These are phyloP conservation scores for Endotrypanum monterogeii DNA, from an alignment of 208 protist genomes.

Conservation along the genomic window DNA sequence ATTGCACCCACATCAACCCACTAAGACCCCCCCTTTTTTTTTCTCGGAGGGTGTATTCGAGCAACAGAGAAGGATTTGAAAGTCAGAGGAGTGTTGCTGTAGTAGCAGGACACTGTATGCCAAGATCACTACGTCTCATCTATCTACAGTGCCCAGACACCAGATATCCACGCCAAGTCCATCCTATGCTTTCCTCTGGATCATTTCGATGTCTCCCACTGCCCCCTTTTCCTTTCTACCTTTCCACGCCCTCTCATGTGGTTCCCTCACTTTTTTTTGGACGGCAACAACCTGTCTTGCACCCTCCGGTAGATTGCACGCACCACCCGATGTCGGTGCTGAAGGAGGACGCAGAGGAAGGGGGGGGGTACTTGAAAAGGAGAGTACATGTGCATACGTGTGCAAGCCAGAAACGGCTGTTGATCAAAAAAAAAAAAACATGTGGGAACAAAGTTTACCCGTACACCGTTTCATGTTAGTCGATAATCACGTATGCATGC, in stretches of 20 bases:
- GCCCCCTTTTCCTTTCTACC: not conserved
- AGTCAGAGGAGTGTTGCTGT: not conserved
- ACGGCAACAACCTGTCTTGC: not conserved
- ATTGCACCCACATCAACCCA: no score
- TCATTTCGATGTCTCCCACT: not conserved
- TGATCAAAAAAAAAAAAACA: not conserved
- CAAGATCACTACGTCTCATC: no score
- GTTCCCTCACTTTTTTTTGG: not conserved
- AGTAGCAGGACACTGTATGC: not conserved
- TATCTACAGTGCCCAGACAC: not conserved
- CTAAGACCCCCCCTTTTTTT: no score
- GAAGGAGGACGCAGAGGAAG: not conserved
- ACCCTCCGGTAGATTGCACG: not conserved
- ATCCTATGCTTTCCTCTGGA: not conserved
- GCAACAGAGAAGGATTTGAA: not conserved
- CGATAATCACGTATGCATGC: no score
- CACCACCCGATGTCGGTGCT: not conserved
- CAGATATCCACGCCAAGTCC: not conserved
- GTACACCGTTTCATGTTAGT: not conserved
- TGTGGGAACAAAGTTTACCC: no score
- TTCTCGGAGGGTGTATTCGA: no score
- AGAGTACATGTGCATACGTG: not conserved
- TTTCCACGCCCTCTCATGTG: not conserved
- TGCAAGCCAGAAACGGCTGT: not conserved
- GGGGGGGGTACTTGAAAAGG: not conserved